Evolutionary conservation across 129 eudicot genomes (phyloP), one percentile per base, ranked within the genome.

Genomic region (Sambucus nigra): DNA sequence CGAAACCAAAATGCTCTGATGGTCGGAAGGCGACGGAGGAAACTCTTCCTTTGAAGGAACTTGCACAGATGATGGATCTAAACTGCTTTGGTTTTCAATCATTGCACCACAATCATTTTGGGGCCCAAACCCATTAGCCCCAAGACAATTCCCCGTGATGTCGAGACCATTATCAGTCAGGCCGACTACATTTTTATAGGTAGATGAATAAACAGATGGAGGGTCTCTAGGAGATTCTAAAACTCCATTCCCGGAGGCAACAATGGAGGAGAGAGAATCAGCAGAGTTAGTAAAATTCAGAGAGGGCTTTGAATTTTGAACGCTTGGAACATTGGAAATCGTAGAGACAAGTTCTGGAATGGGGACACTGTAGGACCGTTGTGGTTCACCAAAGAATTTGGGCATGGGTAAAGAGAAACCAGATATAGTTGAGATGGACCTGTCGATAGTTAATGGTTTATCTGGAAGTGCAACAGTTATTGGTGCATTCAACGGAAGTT

Each of bases 1-100:
- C 22, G 95, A 82, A 53, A 92, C 99, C 72, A 92, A 73, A 47
- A 92, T 92, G 79, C 99, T 92, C 53, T 86, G 99, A 65, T 76
- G 79, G 64, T 92, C 96, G 2, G 96, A 86, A 14, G 94, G 94
- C 21, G 95, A 79, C 12, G 96, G 94, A 40, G 99, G 94, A 47
- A 92, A 86, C 60, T 79, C 96, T 68, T 92, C 96, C 67, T 86
- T 82, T 55, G 70, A 57, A 68, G 80, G 47, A 16, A 31, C 25
- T 14, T 64, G 80, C 41, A 53, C 27, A 23, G 74, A 61, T 10
- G 64, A 47, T 41, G 57, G 40, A 47, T 71, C 72, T 25, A 77
- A 50, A 59, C 25, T 22, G 31, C 19, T 60, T 53, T 25, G 60
- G 19, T 52, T 59, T 42, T 38, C 52, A 51, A 51, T 61, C 33